Evolutionary conservation across 140 eudicot genomes (phyloP), one percentile per base, ranked within the genome.

Genomic region (Senecio squalidus): DNA sequence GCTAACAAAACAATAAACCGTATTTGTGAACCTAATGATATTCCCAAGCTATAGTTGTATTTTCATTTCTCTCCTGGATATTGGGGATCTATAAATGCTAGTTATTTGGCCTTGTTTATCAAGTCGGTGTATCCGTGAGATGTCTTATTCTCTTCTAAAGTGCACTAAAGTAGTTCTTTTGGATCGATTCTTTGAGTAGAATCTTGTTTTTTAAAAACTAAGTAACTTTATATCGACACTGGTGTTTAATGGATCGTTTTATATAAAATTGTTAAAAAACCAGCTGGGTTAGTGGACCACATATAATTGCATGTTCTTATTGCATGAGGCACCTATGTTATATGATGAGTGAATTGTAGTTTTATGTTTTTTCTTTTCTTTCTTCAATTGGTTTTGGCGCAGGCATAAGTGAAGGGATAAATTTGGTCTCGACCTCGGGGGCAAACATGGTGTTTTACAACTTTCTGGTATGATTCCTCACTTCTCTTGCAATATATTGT

Each of bases 381-480:
- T 51, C 43, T 69, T 59, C 40, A 44, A 33, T 71, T 71, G 71
- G 50, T 71, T 55, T 71, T 62, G 28, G 71, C 52, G 38, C 59
- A 71, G 53, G 64, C 33, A 9, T 63, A 30, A 31, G 10, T 63
- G 58, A 10, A 68, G 17, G 61, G 60, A 28, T 71, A 54, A 63
- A 41, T 53, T 62, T 31, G 64, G 58, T 70, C 62, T 53, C 76
- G 53, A 53, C 55, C 53, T 62, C 23, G 6, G 30, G 53, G 48
- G 64, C 66, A 54, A 45, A 44, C 6, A 16, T 63, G 64, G 57
- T 52, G 76, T 69, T 69, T 60, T 61, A 61, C 76, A 31, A 44
- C 16, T 46, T 20, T 46, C 71, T 71, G 76, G 76, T 71, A 71
- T 30, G 76, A 71, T 71, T 63, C 58, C 59, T 54, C 45, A 23